Conservation (phyloP, 805 yeast species). For the Alloascoidea hylecoeti region DNA sequence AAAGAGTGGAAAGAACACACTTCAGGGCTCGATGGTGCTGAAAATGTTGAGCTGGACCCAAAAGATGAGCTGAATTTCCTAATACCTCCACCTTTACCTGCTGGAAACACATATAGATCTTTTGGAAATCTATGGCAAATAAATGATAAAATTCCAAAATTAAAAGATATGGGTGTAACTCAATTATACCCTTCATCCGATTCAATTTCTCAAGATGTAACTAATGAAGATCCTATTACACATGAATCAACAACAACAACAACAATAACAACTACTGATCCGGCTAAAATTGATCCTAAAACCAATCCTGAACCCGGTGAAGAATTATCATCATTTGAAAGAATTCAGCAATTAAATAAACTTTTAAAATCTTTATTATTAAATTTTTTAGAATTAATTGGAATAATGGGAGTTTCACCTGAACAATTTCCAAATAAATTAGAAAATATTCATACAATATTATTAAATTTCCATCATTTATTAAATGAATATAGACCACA, state of each 20-base stretch:
- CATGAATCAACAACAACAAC: slow-evolving; percentile 3
- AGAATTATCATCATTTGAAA: slow-evolving; percentile 31
- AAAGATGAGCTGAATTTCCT: slow-evolving; percentile 39
- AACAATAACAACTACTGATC: background rate
- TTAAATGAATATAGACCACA: slow-evolving; percentile 90
- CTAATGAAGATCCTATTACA: slow-evolving; percentile 10
- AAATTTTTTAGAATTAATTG: slow-evolving; percentile 72
- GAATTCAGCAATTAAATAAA: slow-evolving; percentile 65
- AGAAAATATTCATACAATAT: slow-evolving; percentile 64
- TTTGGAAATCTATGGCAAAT: slow-evolving; percentile 86
- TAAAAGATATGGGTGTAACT: slow-evolving; percentile 62
- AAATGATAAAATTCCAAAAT: slow-evolving; percentile 58
- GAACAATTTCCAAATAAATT: slow-evolving; percentile 44
- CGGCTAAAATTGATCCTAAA: slow-evolving; percentile 8
- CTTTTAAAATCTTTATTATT: slow-evolving; percentile 65
- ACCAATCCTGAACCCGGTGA: slow-evolving; percentile 15
- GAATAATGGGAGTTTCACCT: slow-evolving; percentile 66
- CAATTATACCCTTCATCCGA: slow-evolving; percentile 42
- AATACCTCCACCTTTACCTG: slow-evolving; percentile 52
- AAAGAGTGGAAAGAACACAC: slow-evolving; percentile 10
- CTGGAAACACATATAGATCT: slow-evolving; percentile 57
- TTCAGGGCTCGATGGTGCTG: slow-evolving; percentile 10
- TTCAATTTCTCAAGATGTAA: slow-evolving; percentile 9
- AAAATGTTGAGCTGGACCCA: slow-evolving; percentile 6
- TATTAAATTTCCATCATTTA: slow-evolving; percentile 85